Base-by-base conservation (phyloP, 2,329 filamentous ascomycete genomes). In the Anisogramma anomala region DNA sequence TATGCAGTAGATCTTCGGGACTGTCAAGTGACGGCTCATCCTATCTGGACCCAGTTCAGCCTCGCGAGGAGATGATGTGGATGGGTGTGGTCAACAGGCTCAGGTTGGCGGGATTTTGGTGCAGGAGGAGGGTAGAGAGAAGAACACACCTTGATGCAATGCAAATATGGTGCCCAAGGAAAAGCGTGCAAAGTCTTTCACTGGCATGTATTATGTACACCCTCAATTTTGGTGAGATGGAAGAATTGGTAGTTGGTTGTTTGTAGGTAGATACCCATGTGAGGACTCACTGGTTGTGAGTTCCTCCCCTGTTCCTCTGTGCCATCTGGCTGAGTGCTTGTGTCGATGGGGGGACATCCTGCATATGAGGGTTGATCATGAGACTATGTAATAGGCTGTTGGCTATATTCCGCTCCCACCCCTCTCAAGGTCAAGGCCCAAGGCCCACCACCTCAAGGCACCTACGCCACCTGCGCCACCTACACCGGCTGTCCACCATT, bases 61-160 rank as follows among this genome's bases (percentile, higher is more conserved):
- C 11, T 27, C 17, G 13, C 14, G 17, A 27, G 15, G 23, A 30
- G 15, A 30, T 31, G 1, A 6, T 5, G 4, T 25, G 36, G 13
- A 13, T 31, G 27, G 36, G 30, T n/a, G 17, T n/a, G 26, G 10
- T 23, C 32, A 35, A n/a, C 35, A 19, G 18, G 35, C 19, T 14
- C 15, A 20, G 6, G 10, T 18, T n/a, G 6, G 14, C 15, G 28
- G 41, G 27, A 28, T 30, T 25, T 26, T 23, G 22, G 41, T 30
- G 33, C 20, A 15, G 20, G 43, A 28, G 31, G 15, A 30, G n/a
- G 23, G 31, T 5, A 4, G 33, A 33, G 22, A 33, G 33, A 42
- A 43, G 37, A 39, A 28, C 37, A 33, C 37, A 43, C n/a, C 35
- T 37, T n/a, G n/a, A 46, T 44, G 33, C 36, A 38, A 46, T 38